Evolutionary conservation across 441 rosid species (phyloP).

Genomic region (Capsella rubella): DNA sequence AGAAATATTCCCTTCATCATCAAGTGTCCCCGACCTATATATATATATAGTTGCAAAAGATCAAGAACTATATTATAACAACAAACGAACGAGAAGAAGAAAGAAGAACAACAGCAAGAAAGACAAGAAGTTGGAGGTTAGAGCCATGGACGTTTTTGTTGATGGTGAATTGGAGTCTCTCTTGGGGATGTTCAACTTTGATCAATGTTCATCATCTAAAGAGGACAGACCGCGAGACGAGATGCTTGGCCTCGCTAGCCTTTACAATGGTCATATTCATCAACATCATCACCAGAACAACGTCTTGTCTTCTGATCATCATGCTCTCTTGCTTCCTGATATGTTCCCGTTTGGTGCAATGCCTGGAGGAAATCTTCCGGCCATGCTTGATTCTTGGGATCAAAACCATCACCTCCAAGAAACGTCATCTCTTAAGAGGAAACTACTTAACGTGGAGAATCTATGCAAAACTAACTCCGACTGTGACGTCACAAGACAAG

Average conservation of each 20-base stretch:
- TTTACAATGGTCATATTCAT: slow-evolving; percentile 47
- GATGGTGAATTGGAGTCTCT: slow-evolving; percentile 73
- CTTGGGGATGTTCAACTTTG: slow-evolving; percentile 54
- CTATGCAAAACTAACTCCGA: slow-evolving; percentile 24
- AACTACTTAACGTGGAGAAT: slow-evolving; percentile 20
- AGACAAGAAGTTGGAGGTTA: slow-evolving; percentile 39
- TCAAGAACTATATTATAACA: slow-evolving; percentile 26
- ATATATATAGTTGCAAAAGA: slow-evolving; percentile 35
- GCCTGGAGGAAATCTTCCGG: slow-evolving; percentile 43
- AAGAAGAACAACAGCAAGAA: background rate
- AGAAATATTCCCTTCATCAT: slow-evolving; percentile 29
- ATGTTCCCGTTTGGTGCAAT: slow-evolving; percentile 47
- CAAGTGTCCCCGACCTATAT: slow-evolving; percentile 32
- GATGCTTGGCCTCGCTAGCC: slow-evolving; percentile 43
- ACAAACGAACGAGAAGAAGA: slow-evolving; percentile 4
- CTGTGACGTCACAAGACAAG: slow-evolving; percentile 35
- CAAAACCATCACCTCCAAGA: slow-evolving; percentile 46
- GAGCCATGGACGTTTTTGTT: slow-evolving; percentile 57
- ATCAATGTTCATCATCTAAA: slow-evolving; percentile 55
- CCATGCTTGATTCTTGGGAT: slow-evolving; percentile 45
- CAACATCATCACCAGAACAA: slow-evolving; percentile 44
- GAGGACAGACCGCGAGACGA: slow-evolving; percentile 40
- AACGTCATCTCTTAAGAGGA: slow-evolving; percentile 27
- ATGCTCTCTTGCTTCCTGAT: slow-evolving; percentile 42
- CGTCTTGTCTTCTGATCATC: slow-evolving; percentile 47